These are phyloP conservation scores for Trichoderma sp. DNA, from an alignment of 2,329 filamentous ascomycete species.

Conservation along the genomic window DNA sequence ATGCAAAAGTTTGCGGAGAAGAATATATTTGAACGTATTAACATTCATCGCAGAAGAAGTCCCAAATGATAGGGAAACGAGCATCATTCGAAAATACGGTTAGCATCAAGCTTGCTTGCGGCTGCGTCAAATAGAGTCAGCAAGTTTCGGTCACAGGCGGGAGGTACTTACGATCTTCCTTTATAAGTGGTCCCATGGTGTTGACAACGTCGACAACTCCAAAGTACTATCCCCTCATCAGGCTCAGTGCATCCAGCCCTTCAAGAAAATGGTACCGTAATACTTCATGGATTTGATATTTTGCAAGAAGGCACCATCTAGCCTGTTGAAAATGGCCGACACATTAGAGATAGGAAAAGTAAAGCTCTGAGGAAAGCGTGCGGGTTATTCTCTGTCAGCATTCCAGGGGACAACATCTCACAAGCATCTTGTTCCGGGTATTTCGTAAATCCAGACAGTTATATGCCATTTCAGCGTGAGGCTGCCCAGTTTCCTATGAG, in stretches of 20 bases:
- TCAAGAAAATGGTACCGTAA: neutral
- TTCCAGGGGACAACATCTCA: neutral
- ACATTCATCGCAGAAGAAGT: neutral
- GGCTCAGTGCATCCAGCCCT: neutral
- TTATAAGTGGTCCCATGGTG: neutral
- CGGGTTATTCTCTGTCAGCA: neutral
- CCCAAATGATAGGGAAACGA: neutral
- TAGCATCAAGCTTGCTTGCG: neutral
- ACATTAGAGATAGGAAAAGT: neutral
- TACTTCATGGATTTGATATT: neutral
- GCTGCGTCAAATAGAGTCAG: neutral
- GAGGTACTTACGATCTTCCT: neutral
- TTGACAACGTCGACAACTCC: neutral
- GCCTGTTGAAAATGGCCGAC: neutral
- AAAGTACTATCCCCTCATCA: neutral
- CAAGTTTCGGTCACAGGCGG: neutral
- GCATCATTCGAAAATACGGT: neutral
- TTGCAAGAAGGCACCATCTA: neutral
- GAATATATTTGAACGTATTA: neutral
- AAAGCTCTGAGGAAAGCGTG: neutral
- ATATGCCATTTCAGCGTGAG: neutral
- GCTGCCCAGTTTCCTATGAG: neutral
- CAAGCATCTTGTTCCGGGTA: neutral
- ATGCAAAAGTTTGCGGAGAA: neutral
- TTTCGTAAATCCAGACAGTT: neutral